Base-by-base conservation (phyloP, 805 yeast species). In the Starmerella apicola region DNA sequence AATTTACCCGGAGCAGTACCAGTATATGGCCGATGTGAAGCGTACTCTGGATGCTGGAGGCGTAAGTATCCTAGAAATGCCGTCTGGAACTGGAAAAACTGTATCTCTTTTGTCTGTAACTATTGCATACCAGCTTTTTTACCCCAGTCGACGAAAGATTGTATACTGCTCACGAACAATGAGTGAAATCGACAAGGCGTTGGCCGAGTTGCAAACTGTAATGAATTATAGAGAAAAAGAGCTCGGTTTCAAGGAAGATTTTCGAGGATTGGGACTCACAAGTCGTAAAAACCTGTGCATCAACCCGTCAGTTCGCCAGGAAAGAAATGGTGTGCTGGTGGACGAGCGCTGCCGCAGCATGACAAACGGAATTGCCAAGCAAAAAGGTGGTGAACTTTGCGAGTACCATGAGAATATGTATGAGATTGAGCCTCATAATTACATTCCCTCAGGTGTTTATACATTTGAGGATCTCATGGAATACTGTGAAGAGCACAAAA, bases 21-120 rank as follows among this genome's bases (percentile, higher is more conserved):
- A 86, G 25, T 91, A 91, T 62, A 91, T 91, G 98, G 75, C 91
- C 46, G 97, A 88, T 59, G 80, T 91, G 49, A 91, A 91, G 64
- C 76, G 78, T 55, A 81, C 96, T 1, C 62, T 91, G 38, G 99
- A 91, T 66, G 94, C 81, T 1, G 97, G 96, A 2, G 98, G 98
- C 10, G 86, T 86, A 57, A 81, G 95, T 61, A 85, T 91, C 39
- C 61, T 91, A 55, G 99, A 91, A 64, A 91, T 91, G 99, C 99
- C 99, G 51, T 91, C 99, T 5, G 99, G 99, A 3, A 91, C 99
- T 3, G 99, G 99, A 32, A 91, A 91, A 59, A 91, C 99, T 28
- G 81, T 91, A 3, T 85, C 97, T 0, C 67, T 91, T 57, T 66
- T 91, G 23, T 84, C 97, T 0, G 63, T 91, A 33, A 84, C 97